Conservation (phyloP, 2,329 filamentous ascomycete species). For the Ophiobolus disseminans region DNA sequence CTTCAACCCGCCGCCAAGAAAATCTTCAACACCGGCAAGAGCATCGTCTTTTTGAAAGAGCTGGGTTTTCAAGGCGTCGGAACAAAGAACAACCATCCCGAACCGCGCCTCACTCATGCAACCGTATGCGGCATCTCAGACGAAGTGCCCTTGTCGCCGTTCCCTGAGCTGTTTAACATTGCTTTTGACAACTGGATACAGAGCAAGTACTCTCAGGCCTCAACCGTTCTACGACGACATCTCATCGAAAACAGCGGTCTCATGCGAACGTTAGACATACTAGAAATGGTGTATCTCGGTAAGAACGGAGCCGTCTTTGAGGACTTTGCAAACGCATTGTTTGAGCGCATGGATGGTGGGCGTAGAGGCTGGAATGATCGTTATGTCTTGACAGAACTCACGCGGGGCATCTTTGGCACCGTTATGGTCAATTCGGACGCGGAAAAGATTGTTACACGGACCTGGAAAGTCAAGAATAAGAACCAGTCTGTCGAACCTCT, state of each 20-base stretch:
- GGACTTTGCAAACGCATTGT: conserved; percentile 71
- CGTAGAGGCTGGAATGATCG: conserved; percentile 76
- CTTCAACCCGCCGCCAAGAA: conserved; percentile 71
- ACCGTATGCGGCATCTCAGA: conserved; percentile 58
- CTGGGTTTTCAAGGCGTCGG: conserved; percentile 62
- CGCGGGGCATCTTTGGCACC: conserved; percentile 71
- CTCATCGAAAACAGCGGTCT: conserved; percentile 76
- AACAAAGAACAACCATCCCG: conserved; percentile 10
- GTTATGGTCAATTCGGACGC: conserved; percentile 60
- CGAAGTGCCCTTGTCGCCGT: conserved; percentile 65
- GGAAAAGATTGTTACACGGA: conserved; percentile 68
- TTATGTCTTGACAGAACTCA: conserved; percentile 79
- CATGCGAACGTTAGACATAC: conserved; percentile 66
- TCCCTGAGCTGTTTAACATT: conserved; percentile 74
- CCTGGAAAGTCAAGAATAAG: conserved; percentile 55
- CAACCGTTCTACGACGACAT: conserved; percentile 67
- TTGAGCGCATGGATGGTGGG: conserved; percentile 73
- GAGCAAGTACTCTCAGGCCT: conserved; percentile 74
- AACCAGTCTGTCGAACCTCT: conserved; percentile 69
- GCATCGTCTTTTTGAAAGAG: conserved; percentile 80
- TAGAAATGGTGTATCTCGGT: conserved; percentile 79
- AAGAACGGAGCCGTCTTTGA: conserved; percentile 74
- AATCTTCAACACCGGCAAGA: conserved; percentile 89
- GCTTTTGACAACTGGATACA: conserved; percentile 80
- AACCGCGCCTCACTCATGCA: conserved; percentile 61